These are phyloP conservation scores for Candida nonsorbophila DNA, from an alignment of 805 yeast species.

Conservation along the genomic window DNA sequence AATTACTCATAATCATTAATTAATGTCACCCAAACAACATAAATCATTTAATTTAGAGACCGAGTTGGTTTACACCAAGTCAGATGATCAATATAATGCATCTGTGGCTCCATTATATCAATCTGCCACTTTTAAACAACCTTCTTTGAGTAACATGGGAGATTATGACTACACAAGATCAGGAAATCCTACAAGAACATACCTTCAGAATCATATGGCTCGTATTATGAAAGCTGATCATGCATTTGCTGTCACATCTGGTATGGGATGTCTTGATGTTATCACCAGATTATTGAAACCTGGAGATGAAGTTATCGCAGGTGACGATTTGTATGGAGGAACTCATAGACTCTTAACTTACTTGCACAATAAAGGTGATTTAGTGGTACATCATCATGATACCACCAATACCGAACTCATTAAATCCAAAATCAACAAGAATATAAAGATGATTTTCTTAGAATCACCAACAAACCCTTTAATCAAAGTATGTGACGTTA, in stretches of 20 bases:
- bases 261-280: constrained; percentile 91
- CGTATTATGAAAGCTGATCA: constrained; percentile 73
- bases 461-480: constrained; percentile 95
- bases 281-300: constrained; percentile 69
- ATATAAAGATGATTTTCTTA: constrained; percentile 73
- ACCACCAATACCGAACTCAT: constrained; percentile 69
- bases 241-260: constrained; percentile 79
- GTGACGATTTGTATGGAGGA: constrained; percentile 94
- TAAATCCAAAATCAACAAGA: constrained; percentile 45
- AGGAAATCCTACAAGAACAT: constrained; percentile 89
- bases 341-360: constrained; percentile 80
- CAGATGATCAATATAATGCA: constrained; percentile 67
- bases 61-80: constrained; percentile 57
- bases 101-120: constrained; percentile 87
- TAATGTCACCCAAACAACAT: constrained; percentile 10
- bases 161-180: constrained; percentile 74
- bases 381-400: constrained; percentile 71
- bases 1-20: constrained; percentile 1
- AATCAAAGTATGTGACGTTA: constrained; percentile 80
- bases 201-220: constrained; percentile 71
- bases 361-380: constrained; percentile 55
- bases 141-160: constrained; percentile 66
- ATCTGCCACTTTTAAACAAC: constrained; percentile 91
- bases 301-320: constrained; percentile 90
- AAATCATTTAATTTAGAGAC: constrained; percentile 57